Percentiles rank a stretch among this genome's conserved stretches.
These are phyloP conservation scores for Chytridium lagenaria DNA, from an alignment of 371 early-diverging fungal genomes.

Conservation along the genomic window DNA sequence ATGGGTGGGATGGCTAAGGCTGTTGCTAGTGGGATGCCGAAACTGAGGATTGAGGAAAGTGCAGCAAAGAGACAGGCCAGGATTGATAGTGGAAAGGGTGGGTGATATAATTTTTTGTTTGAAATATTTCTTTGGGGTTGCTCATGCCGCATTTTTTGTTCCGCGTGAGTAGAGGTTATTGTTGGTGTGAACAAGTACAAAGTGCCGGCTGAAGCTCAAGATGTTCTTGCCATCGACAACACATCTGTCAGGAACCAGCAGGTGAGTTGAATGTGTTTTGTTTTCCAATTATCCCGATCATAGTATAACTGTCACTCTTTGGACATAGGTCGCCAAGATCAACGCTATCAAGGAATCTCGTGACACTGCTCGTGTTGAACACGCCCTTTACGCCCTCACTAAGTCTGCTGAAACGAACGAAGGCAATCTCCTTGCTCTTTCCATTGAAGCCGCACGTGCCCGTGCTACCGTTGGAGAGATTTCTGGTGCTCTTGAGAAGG, in stretches of 20 bases:
- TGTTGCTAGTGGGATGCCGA: constrained; percentile 86
- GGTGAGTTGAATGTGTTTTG: constrained; percentile 21
- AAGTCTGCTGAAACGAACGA: constrained; percentile 65
- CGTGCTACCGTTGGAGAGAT: constrained; percentile 87
- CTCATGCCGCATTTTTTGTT: neutral
- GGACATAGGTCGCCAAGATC: constrained; percentile 66
- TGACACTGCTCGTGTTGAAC: constrained; percentile 57
- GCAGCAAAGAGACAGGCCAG: constrained; percentile 86
- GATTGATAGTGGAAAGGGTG: constrained; percentile 79
- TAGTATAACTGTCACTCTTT: neutral
- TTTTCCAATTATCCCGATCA: neutral
- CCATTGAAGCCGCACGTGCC: constrained; percentile 70
- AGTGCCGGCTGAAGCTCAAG: constrained; percentile 68
- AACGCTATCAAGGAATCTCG: constrained; percentile 58
- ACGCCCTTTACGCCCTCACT: constrained; percentile 66
- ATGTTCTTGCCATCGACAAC: constrained; percentile 83
- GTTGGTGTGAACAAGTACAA: constrained; percentile 89
- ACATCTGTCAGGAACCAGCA: constrained; percentile 70
- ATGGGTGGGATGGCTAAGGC: constrained; percentile 92
- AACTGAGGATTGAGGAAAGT: constrained; percentile 81
- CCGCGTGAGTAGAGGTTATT: constrained; percentile 67
- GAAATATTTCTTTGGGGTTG: constrained; percentile 19
- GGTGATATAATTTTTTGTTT: neutral
- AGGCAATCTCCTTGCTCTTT: constrained; percentile 72
- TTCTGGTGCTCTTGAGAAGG: constrained; percentile 74